Evolutionary conservation across 208 protist genomes (phyloP), one percentile per base, ranked within the genome.

Genomic region (Trypanosoma theileri): DNA sequence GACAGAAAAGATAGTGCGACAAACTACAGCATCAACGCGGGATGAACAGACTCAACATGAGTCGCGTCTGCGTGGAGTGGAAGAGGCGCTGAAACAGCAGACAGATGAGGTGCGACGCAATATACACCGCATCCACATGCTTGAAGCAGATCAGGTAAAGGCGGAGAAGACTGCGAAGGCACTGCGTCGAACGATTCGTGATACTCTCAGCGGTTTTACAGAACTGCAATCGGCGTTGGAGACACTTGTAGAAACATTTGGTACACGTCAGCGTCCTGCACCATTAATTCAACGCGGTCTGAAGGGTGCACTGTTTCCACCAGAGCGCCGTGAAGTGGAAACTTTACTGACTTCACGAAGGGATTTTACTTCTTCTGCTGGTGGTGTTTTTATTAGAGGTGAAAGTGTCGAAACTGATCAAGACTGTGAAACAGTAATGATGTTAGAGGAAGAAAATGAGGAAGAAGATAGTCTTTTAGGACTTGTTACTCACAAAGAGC

Each of bases 51-150:
- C 71, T 24, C 64, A 68, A 68, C 24, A 63, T 26, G 59, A 77
- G 50, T 48, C 56, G n/a, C 78, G 71, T 57, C 46, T 69, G 9
- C 69, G 51, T 14, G 55, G 65, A 17, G 53, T 83, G 40, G 66
- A 85, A 56, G 79, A 68, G 21, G 69, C 69, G 12, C 59, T 90
- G 50, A 73, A 87, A 59, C 63, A 76, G 52, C 88, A 90, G 44
- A 84, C 80, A 4, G 80, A 85, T n/a, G 88, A 86, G 31, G 67
- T 86, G 17, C 78, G 82, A 16, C 71, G 75, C 16, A 79, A 79
- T 26, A 84, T 86, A 77, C 69, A 84, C 59, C 81, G 81, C 21
- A 50, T 86, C 10, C 57, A 69, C 0, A 46, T 63, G 1, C 64
- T 88, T 3, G 82, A 94, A 68, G 66, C 69, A 40, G 84, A 92